A percentile compares a stretch with the other conserved stretches of the same genome.
Conservation (phyloP, 1,139 yeast species). For the Ogataea hybrid region DNA sequence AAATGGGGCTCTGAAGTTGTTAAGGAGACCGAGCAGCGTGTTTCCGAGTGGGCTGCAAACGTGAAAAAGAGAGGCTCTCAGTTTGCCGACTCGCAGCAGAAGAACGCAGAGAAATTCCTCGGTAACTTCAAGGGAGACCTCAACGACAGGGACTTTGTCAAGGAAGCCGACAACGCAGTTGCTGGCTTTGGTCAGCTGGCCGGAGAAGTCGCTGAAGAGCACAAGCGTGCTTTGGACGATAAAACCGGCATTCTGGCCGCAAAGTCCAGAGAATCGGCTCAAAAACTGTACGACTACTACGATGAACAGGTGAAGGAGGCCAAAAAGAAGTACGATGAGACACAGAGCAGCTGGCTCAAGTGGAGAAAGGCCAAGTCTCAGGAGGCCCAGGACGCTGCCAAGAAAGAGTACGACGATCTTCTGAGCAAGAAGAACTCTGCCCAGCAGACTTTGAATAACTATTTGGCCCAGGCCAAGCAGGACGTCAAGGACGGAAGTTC, state of each 20-base stretch:
- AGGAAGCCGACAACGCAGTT: slow-evolving; percentile 33
- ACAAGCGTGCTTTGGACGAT: slow-evolving; percentile 33
- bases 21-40: slow-evolving; percentile 17
- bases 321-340: slow-evolving; percentile 32
- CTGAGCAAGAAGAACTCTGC: slow-evolving; percentile 22
- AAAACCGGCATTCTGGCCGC: slow-evolving; percentile 27
- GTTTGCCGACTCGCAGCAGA: slow-evolving; percentile 9
- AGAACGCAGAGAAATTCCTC: slow-evolving; percentile 12
- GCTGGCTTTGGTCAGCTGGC: slow-evolving; percentile 48
- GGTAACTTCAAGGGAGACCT: slow-evolving; percentile 9
- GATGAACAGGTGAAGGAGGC: slow-evolving; percentile 31
- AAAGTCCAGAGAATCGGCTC: slow-evolving; percentile 29
- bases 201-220: slow-evolving; percentile 39
- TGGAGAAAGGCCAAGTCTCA: slow-evolving; percentile 29
- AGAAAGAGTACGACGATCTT: slow-evolving; percentile 27
- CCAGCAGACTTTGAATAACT: slow-evolving; percentile 9
- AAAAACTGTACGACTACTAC: slow-evolving; percentile 32
- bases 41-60: slow-evolving; percentile 15
- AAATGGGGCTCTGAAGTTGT: slow-evolving; percentile 28
- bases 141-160: slow-evolving; percentile 29
- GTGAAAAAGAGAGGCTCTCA: slow-evolving; percentile 23
- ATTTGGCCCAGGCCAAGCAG: slow-evolving; percentile 13
- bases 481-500: slow-evolving; percentile 12
- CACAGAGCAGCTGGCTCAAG: slow-evolving; percentile 35
- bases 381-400: slow-evolving; percentile 31